These are phyloP conservation scores for Colletotrichum orchidophilum DNA, from an alignment of 2,329 filamentous ascomycete species.

Conservation along the genomic window DNA sequence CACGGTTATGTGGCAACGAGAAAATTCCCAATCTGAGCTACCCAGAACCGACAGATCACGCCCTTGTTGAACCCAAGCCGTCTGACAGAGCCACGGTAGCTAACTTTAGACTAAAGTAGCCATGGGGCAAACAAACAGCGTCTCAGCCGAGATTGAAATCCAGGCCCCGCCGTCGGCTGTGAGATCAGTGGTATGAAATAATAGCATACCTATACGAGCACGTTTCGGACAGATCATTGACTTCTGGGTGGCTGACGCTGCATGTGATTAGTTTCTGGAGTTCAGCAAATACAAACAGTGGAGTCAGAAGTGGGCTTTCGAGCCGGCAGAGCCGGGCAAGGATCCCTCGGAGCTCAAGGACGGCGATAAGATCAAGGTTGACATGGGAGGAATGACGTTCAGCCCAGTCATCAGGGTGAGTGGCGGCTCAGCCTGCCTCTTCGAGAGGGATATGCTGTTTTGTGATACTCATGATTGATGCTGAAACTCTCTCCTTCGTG, in stretches of 20 bases:
- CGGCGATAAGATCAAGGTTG: constrained; percentile 10
- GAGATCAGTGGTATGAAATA: neutral
- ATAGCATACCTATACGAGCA: neutral
- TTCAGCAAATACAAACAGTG: constrained; percentile 3
- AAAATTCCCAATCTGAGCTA: neutral
- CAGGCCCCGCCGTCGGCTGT: neutral
- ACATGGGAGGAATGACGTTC: neutral
- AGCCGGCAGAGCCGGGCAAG: neutral
- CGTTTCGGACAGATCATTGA: neutral
- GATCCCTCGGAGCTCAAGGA: neutral
- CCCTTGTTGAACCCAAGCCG: neutral
- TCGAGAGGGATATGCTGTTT: neutral
- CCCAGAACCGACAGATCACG: too few relatives aligned
- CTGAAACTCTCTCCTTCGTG: accelerated
- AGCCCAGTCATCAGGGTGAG: neutral
- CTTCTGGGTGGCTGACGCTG: neutral
- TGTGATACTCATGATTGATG: neutral
- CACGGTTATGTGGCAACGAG: neutral
- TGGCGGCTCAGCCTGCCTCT: too few relatives aligned
- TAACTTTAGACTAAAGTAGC: neutral
- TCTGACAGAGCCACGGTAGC: neutral
- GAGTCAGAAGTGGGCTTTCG: neutral
- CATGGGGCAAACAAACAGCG: neutral
- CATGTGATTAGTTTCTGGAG: constrained; percentile 1
- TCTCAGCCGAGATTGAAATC: constrained; percentile 1